Evolutionary conservation across 139 green algal species (phyloP).

Genomic region (Tetradesmus lagerheimii): DNA sequence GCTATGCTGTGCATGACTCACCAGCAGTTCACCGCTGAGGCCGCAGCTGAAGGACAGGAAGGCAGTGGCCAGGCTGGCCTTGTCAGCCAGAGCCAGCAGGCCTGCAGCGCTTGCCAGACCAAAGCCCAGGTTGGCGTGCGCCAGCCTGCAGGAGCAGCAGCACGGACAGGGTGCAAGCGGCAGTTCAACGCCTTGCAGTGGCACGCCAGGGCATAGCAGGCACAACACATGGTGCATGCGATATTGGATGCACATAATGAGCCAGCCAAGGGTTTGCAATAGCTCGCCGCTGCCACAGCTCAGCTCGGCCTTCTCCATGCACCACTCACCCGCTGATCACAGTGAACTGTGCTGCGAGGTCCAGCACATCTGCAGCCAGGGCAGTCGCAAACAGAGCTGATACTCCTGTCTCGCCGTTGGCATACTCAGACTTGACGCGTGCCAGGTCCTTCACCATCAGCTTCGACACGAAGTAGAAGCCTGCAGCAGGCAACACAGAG

Average conservation of each 20-base stretch:
- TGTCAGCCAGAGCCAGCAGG: slow-evolving; percentile 18
- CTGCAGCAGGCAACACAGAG: not conserved
- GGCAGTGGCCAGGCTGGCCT: slow-evolving; percentile 25
- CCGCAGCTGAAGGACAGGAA: slow-evolving; percentile 33
- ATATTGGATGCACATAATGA: no score
- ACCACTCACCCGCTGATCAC: slow-evolving; percentile 20
- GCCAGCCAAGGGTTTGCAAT: no score
- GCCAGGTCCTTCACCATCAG: slow-evolving; percentile 24
- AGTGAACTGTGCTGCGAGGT: slow-evolving; percentile 39
- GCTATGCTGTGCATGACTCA: not conserved
- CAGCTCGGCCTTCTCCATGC: no score
- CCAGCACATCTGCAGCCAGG: slow-evolving; percentile 30
- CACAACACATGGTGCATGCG: not conserved
- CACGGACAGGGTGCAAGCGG: not conserved
- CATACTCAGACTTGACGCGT: slow-evolving; percentile 17
- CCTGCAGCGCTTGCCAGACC: slow-evolving; percentile 21
- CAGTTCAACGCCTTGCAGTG: not conserved
- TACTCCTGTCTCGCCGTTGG: slow-evolving; percentile 19
- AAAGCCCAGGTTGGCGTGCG: slow-evolving; percentile 37
- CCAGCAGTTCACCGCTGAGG: slow-evolving; percentile 41
- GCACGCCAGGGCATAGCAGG: not conserved
- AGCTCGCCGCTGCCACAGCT: no score
- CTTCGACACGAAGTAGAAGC: slow-evolving; percentile 48
- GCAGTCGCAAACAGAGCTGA: slow-evolving; percentile 37
- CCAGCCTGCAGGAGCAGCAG: not conserved